Conservation (phyloP, 2,329 filamentous ascomycete species). For the Emergomyces orientalis region DNA sequence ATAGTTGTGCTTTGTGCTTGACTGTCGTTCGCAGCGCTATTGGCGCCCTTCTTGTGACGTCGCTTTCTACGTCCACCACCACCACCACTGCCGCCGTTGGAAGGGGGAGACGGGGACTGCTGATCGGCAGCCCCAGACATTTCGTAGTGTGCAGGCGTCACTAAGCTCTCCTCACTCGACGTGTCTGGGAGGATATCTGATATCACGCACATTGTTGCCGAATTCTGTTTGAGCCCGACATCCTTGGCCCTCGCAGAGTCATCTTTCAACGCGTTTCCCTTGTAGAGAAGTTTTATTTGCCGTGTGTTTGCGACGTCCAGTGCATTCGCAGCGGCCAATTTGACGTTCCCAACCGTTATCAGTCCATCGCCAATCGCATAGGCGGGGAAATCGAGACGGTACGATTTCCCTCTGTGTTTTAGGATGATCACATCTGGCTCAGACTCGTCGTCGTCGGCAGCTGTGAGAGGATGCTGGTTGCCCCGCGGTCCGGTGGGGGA, state of each 20-base stretch:
- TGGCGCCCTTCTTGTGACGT: constrained; percentile 13
- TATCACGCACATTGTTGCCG: constrained; percentile 39
- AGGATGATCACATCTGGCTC: constrained; percentile 38
- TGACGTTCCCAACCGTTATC: constrained; percentile 35
- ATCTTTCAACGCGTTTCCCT: constrained; percentile 37
- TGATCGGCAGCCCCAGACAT: background rate
- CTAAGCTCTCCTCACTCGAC: constrained; percentile 20
- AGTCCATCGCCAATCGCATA: constrained; percentile 40
- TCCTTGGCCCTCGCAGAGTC: constrained; percentile 32
- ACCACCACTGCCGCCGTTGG: background rate
- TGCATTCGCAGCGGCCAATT: constrained; percentile 31
- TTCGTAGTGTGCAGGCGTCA: background rate
- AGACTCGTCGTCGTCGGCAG: constrained; percentile 22
- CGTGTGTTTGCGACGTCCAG: constrained; percentile 29
- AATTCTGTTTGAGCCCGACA: constrained; percentile 41
- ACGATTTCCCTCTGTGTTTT: constrained; percentile 34
- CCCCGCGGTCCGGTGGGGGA: background rate
- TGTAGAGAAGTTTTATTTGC: constrained; percentile 39
- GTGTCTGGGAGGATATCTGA: constrained; percentile 23
- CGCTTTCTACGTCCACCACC: constrained; percentile 8
- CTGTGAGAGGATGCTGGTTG: constrained; percentile 14
- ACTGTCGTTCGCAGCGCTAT: constrained; percentile 17
- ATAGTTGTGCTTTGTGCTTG: constrained; percentile 20
- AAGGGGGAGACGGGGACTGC: background rate
- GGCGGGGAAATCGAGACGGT: constrained; percentile 37